Base-by-base conservation (phyloP, 306 rosid species). In the Quillaja saponaria region DNA sequence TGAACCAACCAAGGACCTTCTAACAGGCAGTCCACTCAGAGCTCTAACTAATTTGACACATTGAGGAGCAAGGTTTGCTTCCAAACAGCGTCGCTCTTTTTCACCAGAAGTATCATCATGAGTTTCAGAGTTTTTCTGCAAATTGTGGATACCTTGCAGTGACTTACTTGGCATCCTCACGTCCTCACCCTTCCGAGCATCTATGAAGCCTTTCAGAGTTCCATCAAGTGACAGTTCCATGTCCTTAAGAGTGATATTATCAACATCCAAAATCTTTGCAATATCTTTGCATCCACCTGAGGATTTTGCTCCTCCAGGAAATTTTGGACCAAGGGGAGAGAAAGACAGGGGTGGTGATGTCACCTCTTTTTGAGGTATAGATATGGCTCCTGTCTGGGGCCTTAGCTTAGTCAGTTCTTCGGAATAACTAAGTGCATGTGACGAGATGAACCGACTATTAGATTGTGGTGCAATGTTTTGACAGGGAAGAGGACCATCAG, bases 1-100 rank as follows among this genome's bases (percentile, higher is more conserved):
- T 18, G 97, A 90, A 62, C 97, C 97, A 53, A 90, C 80, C 62
- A 90, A 73, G 13, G 95, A 84, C 72, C 91, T 84, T 77, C 91
- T 74, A 51, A 58, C 57, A 6, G 81, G 82, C 16, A 76, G 46
- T 56, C 84, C 81, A 66, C 66, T 73, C 41, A 66, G 47, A 3
- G 69, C 28, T 71, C 78, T 65, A 28, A 40, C 70, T 33, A 74
- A 67, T 34, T 69, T 82, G 57, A 64, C 57, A 65, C 63, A 53
- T 33, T 38, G 72, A 63, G 84, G 76, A 64, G 81, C 73, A 63
- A 67, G 68, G 67, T 77, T 74, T 49, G 64, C 62, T 45, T 59
- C 73, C 58, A 47, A 73, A 72, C 53, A 21, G 82, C 80, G 78
- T 59, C 44, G 51, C 54, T 59, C 75, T 51, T 71, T 68, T 79